A percentile compares a stretch with the other conserved stretches of the same genome.
Conservation (phyloP, 176 grass and related monocot species). For the Carex pumila region DNA sequence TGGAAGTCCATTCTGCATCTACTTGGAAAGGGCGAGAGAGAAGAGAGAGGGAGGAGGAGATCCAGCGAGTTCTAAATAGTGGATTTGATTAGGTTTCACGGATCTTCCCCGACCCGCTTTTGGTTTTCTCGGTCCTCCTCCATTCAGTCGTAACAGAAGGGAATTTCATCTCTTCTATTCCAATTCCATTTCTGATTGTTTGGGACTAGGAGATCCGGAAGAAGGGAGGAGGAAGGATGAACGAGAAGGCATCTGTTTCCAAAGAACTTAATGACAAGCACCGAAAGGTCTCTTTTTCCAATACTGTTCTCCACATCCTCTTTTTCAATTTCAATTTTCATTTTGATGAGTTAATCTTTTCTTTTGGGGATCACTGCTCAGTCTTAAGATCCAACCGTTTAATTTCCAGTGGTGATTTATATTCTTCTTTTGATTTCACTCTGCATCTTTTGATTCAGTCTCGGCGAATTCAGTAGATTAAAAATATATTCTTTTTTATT, state of each 20-base stretch:
- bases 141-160: background rate
- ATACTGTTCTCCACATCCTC: background rate
- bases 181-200: background rate
- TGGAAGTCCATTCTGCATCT: background rate
- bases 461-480: background rate
- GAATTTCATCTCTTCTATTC: background rate
- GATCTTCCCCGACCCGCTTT: background rate
- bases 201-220: background rate
- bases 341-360: background rate
- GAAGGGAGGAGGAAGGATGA: conserved; percentile 30
- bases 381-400: background rate
- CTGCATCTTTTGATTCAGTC: background rate
- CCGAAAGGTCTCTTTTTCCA: conserved; percentile 44
- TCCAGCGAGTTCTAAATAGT: background rate
- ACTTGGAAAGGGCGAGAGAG: background rate
- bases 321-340: background rate
- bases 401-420: background rate
- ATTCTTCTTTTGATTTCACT: background rate
- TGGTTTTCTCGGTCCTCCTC: background rate
- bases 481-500: background rate
- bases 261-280: conserved; percentile 96
- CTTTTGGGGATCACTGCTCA: background rate
- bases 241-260: conserved; percentile 88
- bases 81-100: background rate
- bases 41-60: background rate